Base-by-base conservation (phyloP, 2,329 filamentous ascomycete species). In the Blastomyces emzantsi region DNA sequence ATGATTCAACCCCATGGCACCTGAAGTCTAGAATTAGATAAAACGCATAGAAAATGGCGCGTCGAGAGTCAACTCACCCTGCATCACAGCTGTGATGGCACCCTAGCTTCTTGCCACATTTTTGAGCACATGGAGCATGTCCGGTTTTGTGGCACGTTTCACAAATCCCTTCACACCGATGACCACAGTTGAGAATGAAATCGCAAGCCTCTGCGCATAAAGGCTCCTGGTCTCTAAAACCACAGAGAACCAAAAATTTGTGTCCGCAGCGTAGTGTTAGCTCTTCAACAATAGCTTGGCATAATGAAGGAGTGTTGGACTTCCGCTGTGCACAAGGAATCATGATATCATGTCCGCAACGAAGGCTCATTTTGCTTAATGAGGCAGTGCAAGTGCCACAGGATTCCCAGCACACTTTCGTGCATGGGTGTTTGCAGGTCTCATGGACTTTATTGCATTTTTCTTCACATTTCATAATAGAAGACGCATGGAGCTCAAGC, bases 21-120 rank as follows among this genome's bases (percentile, higher is more conserved):
- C 63, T 64, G 47, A 60, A 49, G 45, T 11, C n/a, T n/a, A 30
- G 28, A 51, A 25, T 47, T 11, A 60, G 45, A 47, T 6, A 60
- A 45, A 39, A 39, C 7, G 8, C 19, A 15, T 13, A 28, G 39
- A 28, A 49, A 25, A 28, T 60, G 7, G n/a, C 25, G 13, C 19
- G 11, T 22, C 47, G 9, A 28, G 60, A 5, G 9, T 39, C 19
- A 49, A 62, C 62, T 64, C 63, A 70, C 59, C 57, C 60, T 17
- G 61, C 60, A 55, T 63, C 62, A 63, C 69, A 70, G 2, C 6
- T 47, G 51, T 70, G 69, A 25, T 63, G 56, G 60, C 69, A 71
- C 5, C 36, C 9, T 8, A 71, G 62, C 25, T 60, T 49, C 41
- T 62, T 52, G 3, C 55, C 61, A 57, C 68, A 70, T 45, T 60